Evolutionary conservation across 1,284 basidiomycete species (phyloP), one percentile per base, ranked within the genome.

Genomic region (Cryptococcus sp.): DNA sequence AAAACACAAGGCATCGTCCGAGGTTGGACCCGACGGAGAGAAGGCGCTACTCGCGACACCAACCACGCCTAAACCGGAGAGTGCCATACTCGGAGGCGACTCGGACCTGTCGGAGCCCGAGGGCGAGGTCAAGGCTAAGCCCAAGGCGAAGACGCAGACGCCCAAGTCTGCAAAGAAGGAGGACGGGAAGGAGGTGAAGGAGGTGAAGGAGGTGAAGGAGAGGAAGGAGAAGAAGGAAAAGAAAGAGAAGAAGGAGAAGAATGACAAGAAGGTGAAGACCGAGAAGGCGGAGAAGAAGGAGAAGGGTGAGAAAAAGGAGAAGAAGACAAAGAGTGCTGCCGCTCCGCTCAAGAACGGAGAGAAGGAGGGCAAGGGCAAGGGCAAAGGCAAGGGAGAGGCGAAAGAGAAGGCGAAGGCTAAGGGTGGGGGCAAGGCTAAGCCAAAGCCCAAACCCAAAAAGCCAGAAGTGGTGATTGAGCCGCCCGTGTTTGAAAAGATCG

Each of bases 401-500:
- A n/a, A 44, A 50, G 50, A 16, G 18, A 40, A 52, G 35, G 28
- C 28, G 28, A 9, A 4, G 4, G 28, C 28, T 4, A 33, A 33
- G 28, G 43, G 16, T 2, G 36, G 15, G 6, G 33, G 40, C 8
- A 49, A 49, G 38, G 47, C 38, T 53, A 60, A 44, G 46, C 39
- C 43, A 43, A 23, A 28, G 39, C 45, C 60, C 49, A 51, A 33
- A 15, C 37, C 46, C 11, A 46, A 50, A 38, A 60, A 60, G 43
- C 51, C 58, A 15, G 53, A 57, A 24, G 38, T 52, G 11, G 46
- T 47, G 6, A 55, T 61, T 6, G 52, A 63, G 15, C 61, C 68
- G 1, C 69, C 70, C 4, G 36, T 51, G 18, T 65, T 72, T 54
- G 62, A 65, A 40, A 66, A 59, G 44, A 57, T 71, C 21, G 64